These are phyloP conservation scores for Trifolium fragiferum DNA, from an alignment of 306 rosid species.

Conservation along the genomic window DNA sequence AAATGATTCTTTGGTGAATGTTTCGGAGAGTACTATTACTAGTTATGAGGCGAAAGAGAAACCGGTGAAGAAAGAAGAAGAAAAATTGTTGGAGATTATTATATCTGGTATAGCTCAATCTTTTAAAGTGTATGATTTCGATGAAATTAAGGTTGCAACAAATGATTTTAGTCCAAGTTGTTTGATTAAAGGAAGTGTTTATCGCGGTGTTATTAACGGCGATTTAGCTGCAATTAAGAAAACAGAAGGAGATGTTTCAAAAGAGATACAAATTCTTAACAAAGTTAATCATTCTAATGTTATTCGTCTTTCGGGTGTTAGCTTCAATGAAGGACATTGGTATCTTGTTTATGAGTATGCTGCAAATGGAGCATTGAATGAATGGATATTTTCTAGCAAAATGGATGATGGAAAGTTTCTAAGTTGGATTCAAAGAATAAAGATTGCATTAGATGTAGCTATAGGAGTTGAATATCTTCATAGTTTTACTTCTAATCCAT, in stretches of 20 bases:
- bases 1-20: slow-evolving; percentile 21
- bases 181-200: slow-evolving; percentile 68
- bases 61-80: slow-evolving; percentile 44
- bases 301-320: slow-evolving; percentile 74
- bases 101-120: slow-evolving; percentile 66
- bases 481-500: slow-evolving; percentile 68
- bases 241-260: slow-evolving; percentile 70
- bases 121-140: slow-evolving; percentile 62
- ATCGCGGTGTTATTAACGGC: slow-evolving; percentile 58
- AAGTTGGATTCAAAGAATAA: slow-evolving; percentile 76
- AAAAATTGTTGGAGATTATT: slow-evolving; percentile 53
- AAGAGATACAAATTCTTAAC: slow-evolving; percentile 67
- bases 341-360: slow-evolving; percentile 84
- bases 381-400: slow-evolving; percentile 58
- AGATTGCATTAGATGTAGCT: slow-evolving; percentile 78
- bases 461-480: slow-evolving; percentile 84
- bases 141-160: slow-evolving; percentile 74
- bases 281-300: slow-evolving; percentile 81
- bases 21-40: slow-evolving; percentile 28
- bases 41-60: slow-evolving; percentile 47
- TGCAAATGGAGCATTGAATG: slow-evolving; percentile 74
- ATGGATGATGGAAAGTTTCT: slow-evolving; percentile 50
- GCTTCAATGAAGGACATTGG: slow-evolving; percentile 78
- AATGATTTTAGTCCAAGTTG: slow-evolving; percentile 60
- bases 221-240: slow-evolving; percentile 73